These are phyloP conservation scores for Cyberlindnera mrakii DNA, from an alignment of 805 yeast genomes.

Conservation along the genomic window DNA sequence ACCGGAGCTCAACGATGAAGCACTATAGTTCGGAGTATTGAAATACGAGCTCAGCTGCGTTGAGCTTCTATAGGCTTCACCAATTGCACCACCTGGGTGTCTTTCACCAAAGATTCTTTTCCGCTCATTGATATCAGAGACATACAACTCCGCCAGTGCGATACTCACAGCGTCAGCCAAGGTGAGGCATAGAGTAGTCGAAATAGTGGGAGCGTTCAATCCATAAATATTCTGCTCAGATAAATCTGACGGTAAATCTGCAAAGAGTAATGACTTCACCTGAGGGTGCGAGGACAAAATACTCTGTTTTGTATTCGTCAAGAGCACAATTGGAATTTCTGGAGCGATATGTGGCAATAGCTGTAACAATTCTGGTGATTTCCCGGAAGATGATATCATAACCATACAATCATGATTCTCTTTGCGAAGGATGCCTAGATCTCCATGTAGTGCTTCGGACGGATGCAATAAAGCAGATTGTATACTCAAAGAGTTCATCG, in stretches of 20 bases:
- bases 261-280: slow-evolving; percentile 48
- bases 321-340: slow-evolving; percentile 47
- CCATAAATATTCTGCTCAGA: slow-evolving; percentile 63
- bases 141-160: slow-evolving; percentile 64
- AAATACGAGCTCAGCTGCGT: slow-evolving; percentile 7
- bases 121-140: slow-evolving; percentile 48
- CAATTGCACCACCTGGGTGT: slow-evolving; percentile 93
- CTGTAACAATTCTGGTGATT: slow-evolving; percentile 65
- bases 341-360: slow-evolving; percentile 47
- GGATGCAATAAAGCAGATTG: slow-evolving; percentile 71
- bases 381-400: slow-evolving; percentile 74
- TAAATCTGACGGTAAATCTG: slow-evolving; percentile 52
- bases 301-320: slow-evolving; percentile 60
- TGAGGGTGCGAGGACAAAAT: slow-evolving; percentile 45
- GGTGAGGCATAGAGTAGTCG: slow-evolving; percentile 71
- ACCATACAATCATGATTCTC: slow-evolving; percentile 51
- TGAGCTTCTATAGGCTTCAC: slow-evolving; percentile 35
- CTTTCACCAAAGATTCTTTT: slow-evolving; percentile 54
- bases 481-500: slow-evolving; percentile 73
- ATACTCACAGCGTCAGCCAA: slow-evolving; percentile 75
- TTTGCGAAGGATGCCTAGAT: slow-evolving; percentile 63
- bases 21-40: slow-evolving; percentile 22
- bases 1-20: slow-evolving; percentile 10
- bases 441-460: slow-evolving; percentile 86
- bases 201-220: slow-evolving; percentile 80